Base-by-base conservation (phyloP, 345 rosid genomes). In the Atalantia buxifolia region DNA sequence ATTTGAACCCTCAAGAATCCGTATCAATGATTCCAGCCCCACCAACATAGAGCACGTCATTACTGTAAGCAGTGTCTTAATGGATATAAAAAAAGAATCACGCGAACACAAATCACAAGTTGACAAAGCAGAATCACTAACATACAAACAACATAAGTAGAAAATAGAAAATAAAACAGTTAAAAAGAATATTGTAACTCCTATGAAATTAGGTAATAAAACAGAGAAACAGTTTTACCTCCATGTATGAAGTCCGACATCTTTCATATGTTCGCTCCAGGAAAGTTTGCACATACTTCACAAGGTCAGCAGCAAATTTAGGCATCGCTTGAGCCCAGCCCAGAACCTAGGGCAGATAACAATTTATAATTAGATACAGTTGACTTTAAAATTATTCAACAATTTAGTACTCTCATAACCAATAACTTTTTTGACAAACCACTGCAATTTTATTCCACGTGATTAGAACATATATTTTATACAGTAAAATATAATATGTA, bases 271-370 rank as follows among this genome's bases (percentile, higher is more conserved):
- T 92, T 77, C 99, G 92, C 90, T 96, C 98, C 30, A 96, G 92
- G 87, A 94, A 94, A 40, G 98, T 91, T 85, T 96, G 98, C 85
- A 96, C 97, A 86, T 86, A 89, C 82, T 90, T 92, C 83, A 94
- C 95, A 81, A 94, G 92, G 76, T 94, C 99, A 35, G 90, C 80
- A 82, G 99, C 86, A 92, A 96, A 96, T 87, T 94, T 96, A 63
- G 99, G 99, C 98, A 96, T 90, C 69, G 98, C 97, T 89, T 96
- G 98, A 81, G 99, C 99, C 99, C 99, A 96, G 78, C 97, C 98
- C 80, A 94, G 90, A 80, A 96, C 95, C 99, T 96, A 71, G 35
- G 82, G 69, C 45, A 83, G 64, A 68, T 69, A 66, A 74, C 69
- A 74, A 76, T 69, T 61, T 24, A 55, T 27, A 53, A 63, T 75